These are phyloP conservation scores for Crithidia thermophila DNA, from an alignment of 208 protist species.

Conservation along the genomic window DNA sequence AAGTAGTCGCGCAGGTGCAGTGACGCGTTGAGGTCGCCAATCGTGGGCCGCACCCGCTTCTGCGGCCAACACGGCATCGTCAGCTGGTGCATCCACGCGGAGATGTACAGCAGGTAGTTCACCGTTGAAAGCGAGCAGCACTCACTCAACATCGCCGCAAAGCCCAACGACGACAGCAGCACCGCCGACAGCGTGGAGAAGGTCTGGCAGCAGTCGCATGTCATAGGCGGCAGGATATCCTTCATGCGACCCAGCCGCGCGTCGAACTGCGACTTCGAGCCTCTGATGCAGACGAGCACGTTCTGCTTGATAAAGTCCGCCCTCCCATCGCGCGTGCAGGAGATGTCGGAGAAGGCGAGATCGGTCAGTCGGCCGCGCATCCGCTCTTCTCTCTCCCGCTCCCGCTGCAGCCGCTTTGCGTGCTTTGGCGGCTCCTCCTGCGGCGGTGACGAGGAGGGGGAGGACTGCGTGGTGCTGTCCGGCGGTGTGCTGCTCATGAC, in stretches of 20 bases:
- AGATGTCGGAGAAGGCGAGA: conserved; percentile 64
- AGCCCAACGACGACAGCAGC: conserved; percentile 76
- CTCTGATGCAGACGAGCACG: conserved; percentile 64
- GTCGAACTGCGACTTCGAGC: conserved; percentile 86
- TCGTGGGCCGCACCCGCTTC: conserved; percentile 63
- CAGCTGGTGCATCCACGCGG: conserved; percentile 89
- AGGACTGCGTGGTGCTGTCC: conserved; percentile 8
- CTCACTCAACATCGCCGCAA: conserved; percentile 61
- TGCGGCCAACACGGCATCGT: conserved; percentile 75
- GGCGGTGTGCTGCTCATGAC: conserved; percentile 11
- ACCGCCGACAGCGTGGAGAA: conserved; percentile 82
- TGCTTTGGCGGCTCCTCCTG: conserved; percentile 3
- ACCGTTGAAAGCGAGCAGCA: conserved; percentile 72
- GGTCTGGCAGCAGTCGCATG: conserved; percentile 87
- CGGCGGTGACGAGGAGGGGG: conserved; percentile 14
- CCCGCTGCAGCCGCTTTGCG: conserved; percentile 34
- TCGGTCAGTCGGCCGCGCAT: conserved; percentile 67
- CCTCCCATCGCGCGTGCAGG: conserved; percentile 32
- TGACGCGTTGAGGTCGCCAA: conserved; percentile 79
- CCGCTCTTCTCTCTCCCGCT: conserved; percentile 62
- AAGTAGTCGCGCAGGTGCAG: conserved; percentile 81
- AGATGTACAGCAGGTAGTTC: conserved; percentile 89
- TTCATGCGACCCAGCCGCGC: conserved; percentile 50
- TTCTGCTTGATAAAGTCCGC: conserved; percentile 58
- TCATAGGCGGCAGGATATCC: conserved; percentile 68